phyloP scores from a whole-genome alignment of 1,284 basidiomycete species.

The Boletus sp. region DNA sequence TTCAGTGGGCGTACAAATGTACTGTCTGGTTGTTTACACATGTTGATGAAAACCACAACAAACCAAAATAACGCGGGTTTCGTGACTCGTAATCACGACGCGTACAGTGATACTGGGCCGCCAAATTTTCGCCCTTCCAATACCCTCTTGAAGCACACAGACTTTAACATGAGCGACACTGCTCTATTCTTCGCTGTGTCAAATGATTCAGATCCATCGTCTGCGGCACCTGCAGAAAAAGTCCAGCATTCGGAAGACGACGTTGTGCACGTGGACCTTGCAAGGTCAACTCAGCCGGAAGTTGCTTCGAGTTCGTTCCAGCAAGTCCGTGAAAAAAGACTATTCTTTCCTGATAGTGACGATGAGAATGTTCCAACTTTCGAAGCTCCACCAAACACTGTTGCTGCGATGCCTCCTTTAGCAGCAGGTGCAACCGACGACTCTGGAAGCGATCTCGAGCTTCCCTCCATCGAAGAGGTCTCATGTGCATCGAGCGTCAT shows the following conservation, averaged over 20 bases:
- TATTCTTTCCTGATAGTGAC: conserved; percentile 60
- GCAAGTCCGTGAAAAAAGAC: conserved; percentile 29
- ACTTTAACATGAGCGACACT: conserved; percentile 13
- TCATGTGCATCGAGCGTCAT: conserved; percentile 43
- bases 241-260: not conserved
- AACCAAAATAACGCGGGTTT: conserved; percentile 25
- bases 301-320: conserved; percentile 3
- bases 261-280: not conserved
- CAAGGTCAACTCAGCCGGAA: conserved; percentile 3
- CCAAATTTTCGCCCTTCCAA: not conserved
- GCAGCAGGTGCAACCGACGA: conserved; percentile 20
- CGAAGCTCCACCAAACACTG: conserved; percentile 17
- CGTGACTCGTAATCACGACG: conserved; percentile 9
- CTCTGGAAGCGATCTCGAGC: conserved; percentile 33
- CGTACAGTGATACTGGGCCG: conserved; percentile 3
- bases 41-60: conserved; percentile 21
- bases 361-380: conserved; percentile 41
- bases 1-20: no score
- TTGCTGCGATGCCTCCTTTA: conserved; percentile 10
- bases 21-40: conserved; percentile 11
- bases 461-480: conserved; percentile 30
- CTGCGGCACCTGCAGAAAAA: conserved; percentile 1
- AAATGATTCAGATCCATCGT: conserved; percentile 33
- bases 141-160: not conserved
- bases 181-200: conserved; percentile 38